Base-by-base conservation (phyloP, 805 yeast genomes). In the Saturnispora halmiae region DNA sequence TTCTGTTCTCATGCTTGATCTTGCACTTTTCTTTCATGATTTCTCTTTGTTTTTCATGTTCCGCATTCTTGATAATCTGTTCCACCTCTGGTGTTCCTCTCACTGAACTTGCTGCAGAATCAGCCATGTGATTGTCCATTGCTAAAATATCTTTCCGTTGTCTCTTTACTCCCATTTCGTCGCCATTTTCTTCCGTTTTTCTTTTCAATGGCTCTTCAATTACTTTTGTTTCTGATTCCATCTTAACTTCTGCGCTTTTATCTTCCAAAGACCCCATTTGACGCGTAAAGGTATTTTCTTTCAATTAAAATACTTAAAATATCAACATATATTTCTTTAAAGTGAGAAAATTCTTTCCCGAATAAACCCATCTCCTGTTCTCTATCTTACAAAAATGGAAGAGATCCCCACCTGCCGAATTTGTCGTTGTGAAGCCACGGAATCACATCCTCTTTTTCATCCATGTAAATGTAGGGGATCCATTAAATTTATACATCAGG, bases 381-480 rank as follows among this genome's bases (percentile, higher is more conserved):
- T 32, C 13, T 9, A 36, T 21, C 30, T 28, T 18, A 18, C 39
- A 20, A 9, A 31, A 14, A 11, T 14, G 8, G 33, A 15, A 14
- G 63, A 59, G 27, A 80, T 71, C 44, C 70, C 67, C 25, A 71
- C 80, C 3, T 92, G 98, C 60, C 81, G 98, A 45, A 88, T 92
- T 34, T 92, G 98, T 57, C 81, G 96, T 39, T 90, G 94, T 29
- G 97, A 86, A 51, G 88, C 75, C n/a, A 75, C 92, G 0, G 64
- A 62, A 0, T 76, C 72, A 1, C 85, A 83, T 48, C 96, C 96
- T 3, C 65, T 92, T 34, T 80, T 73, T 48, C 88, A 83, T 59
- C 98, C 98, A 3, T 92, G 99, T 62, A 79, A 75, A 53, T 92
- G 98, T 62, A 70, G 86, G 40, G 99, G 99, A 2, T 82, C 95